phyloP scores from a whole-genome alignment of 306 rosid genomes.

The Lathyrus sativus region DNA sequence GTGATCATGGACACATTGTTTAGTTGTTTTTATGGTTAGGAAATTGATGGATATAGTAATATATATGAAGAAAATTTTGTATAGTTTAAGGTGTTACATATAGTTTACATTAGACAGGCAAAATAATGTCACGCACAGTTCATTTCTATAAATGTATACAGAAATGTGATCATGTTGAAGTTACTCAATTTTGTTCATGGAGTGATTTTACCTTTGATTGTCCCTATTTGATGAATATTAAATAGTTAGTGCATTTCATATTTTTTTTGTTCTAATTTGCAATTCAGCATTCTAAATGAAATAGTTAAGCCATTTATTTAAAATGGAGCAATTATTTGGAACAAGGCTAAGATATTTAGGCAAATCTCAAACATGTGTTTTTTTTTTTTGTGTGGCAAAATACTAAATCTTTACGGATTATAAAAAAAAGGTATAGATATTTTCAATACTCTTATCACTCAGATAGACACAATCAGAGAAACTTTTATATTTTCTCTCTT shows the following conservation, averaged over 20 bases:
- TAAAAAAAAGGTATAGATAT: too few relatives aligned
- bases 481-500: too few relatives aligned
- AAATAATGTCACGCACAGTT: constrained; percentile 31
- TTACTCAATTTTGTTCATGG: constrained; percentile 37
- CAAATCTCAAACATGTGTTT: too few relatives aligned
- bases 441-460: too few relatives aligned
- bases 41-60: background rate
- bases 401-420: too few relatives aligned
- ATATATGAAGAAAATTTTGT: constrained; percentile 28
- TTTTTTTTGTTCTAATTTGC: constrained; percentile 13
- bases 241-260: background rate
- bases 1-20: constrained; percentile 40
- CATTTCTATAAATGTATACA: constrained; percentile 37
- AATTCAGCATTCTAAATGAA: background rate
- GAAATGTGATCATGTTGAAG: constrained; percentile 4
- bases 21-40: constrained; percentile 36
- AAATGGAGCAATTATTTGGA: too few relatives aligned
- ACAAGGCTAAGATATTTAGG: too few relatives aligned
- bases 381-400: too few relatives aligned
- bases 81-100: constrained; percentile 27
- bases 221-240: constrained; percentile 9
- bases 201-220: constrained; percentile 1
- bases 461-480: too few relatives aligned
- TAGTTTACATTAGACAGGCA: constrained; percentile 40
- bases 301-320: too few relatives aligned